phyloP scores from a whole-genome alignment of 305 asterid genomes.

The Rubia tinctorum region DNA sequence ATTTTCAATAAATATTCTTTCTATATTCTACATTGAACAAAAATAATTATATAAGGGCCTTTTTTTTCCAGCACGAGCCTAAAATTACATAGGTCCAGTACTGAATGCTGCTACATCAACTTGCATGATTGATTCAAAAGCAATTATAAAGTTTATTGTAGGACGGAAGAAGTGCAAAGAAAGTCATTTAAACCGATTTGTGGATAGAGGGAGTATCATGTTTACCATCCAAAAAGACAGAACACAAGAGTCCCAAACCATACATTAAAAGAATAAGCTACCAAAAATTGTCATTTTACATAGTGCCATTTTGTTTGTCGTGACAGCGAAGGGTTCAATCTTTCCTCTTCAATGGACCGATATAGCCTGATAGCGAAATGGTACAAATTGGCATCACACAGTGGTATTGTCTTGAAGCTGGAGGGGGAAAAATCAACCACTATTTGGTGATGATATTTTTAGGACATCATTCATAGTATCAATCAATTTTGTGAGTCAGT shows the following conservation, averaged over 20 bases:
- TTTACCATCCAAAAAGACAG: background rate
- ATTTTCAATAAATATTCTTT: too few species aligned
- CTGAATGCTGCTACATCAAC: too few species aligned
- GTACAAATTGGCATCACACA: background rate
- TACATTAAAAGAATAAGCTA: background rate
- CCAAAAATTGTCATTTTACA: background rate
- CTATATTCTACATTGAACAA: too few species aligned
- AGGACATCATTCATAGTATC: background rate
- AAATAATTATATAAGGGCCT: too few species aligned
- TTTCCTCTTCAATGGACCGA: background rate
- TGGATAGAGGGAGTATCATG: too few species aligned
- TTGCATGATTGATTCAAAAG: too few species aligned
- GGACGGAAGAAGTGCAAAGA: too few species aligned
- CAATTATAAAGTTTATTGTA: too few species aligned
- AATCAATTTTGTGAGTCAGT: background rate
- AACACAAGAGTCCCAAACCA: background rate
- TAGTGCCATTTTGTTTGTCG: background rate
- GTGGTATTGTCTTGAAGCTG: slow-evolving; percentile 8
- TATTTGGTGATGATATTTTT: slow-evolving; percentile 11
- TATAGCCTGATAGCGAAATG: background rate
- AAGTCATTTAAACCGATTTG: too few species aligned
- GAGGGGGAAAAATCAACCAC: slow-evolving; percentile 14
- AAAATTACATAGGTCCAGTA: too few species aligned
- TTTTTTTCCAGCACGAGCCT: too few species aligned
- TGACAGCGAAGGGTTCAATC: background rate